Evolutionary conservation across 345 rosid genomes (phyloP).

Genomic region (Citrus maxima): DNA sequence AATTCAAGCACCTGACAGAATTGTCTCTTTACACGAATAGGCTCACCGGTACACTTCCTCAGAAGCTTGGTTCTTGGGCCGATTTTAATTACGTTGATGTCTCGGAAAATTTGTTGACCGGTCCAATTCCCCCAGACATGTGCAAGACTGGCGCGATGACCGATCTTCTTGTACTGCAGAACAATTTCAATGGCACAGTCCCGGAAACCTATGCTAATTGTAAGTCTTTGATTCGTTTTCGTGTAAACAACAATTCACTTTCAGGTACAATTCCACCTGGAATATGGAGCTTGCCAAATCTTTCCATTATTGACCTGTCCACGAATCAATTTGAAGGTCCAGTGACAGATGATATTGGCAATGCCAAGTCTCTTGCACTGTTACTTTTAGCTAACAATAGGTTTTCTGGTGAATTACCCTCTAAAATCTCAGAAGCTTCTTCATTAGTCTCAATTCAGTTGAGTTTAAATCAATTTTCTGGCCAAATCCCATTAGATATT

Average conservation of each 20-base stretch:
- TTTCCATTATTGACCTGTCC: conserved; percentile 52
- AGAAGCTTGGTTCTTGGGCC: conserved; percentile 59
- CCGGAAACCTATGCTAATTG: conserved; percentile 61
- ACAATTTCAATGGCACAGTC: conserved; percentile 58
- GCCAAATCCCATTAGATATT: conserved; percentile 47
- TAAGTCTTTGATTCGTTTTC: conserved; percentile 50
- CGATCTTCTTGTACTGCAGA: conserved; percentile 57
- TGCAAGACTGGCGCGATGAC: conserved; percentile 66
- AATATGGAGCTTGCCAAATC: conserved; percentile 75
- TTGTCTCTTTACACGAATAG: conserved; percentile 64
- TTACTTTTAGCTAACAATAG: conserved; percentile 45
- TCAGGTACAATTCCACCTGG: conserved; percentile 58
- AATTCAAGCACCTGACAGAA: conserved; percentile 45
- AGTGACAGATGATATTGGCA: conserved; percentile 44
- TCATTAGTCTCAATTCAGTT: conserved; percentile 51
- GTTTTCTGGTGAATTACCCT: conserved; percentile 63
- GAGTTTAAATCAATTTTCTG: conserved; percentile 52
- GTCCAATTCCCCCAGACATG: conserved; percentile 75
- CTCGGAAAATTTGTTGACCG: conserved; percentile 72
- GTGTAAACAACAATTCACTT: conserved; percentile 63
- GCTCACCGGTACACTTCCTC: conserved; percentile 68
- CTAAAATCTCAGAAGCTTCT: conserved; percentile 46
- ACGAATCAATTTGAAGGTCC: conserved; percentile 62
- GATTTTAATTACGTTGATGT: conserved; percentile 53
- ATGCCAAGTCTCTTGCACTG: conserved; percentile 56